Evolutionary conservation across 768 basidiomycete species (phyloP), one percentile per base, ranked within the genome.

Genomic region (Trametes maxima): DNA sequence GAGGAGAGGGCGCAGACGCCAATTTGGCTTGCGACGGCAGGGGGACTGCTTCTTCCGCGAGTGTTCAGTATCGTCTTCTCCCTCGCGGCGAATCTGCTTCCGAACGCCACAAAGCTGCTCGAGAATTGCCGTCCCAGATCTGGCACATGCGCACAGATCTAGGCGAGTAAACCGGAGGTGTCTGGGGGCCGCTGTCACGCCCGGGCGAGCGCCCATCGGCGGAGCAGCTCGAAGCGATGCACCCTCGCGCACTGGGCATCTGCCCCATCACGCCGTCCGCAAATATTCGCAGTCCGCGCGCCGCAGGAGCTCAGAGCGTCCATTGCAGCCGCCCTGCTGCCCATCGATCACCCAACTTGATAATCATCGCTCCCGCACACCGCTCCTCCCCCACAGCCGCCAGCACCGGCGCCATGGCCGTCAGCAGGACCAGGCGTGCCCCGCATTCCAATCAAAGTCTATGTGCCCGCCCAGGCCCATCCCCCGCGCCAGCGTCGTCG

Each of bases 51-150:
- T 66, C 65, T 66, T 60, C 65, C 65, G 65, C 65, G 65, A 63
- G 54, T 52, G 62, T 51, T 46, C 44, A 47, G 44, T 48, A 50
- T 49, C 53, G 14, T 47, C 49, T 57, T 57, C 55, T 40, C 48
- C 19, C 57, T 35, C 54, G 54, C 45, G 49, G 40, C 36, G 46
- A 42, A 59, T 64, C 66, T 43, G 62, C 61, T 64, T 64, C 63
- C 57, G 61, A 53, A 67, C 68, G 67, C 67, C 67, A 68, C 67
- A 64, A 68, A 68, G 67, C 56, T 62, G 51, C 58, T 64, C 57
- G 57, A 64, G 62, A 64, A 64, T 51, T 39, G 54, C 56, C 54
- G 62, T 42, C 58, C 51, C 35, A 55, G 52, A 54, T 67, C 55
- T 42, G 66, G 44, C 43, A 19, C 24, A 35, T 5, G 21, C 24